Percentiles rank a stretch among this genome's conserved stretches.
These are phyloP conservation scores for Adansonia madagascariensis DNA, from an alignment of 441 rosid species.

Conservation along the genomic window DNA sequence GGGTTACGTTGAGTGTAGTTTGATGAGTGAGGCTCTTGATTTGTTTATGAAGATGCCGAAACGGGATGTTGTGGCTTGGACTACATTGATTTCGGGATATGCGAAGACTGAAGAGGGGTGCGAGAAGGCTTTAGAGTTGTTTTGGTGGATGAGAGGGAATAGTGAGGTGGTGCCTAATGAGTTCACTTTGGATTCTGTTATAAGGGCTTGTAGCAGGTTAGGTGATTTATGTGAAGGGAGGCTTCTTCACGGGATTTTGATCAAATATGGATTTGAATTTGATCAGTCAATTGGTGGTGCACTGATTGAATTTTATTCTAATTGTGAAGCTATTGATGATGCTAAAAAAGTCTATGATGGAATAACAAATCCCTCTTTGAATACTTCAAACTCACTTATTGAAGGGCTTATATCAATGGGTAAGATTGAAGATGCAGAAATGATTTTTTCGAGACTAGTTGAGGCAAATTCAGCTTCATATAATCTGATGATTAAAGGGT, in stretches of 20 bases:
- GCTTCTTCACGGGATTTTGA: slow-evolving; percentile 51
- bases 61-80: slow-evolving; percentile 53
- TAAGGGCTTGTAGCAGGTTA: slow-evolving; percentile 46
- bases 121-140: slow-evolving; percentile 52
- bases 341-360: slow-evolving; percentile 46
- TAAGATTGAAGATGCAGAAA: slow-evolving; percentile 52
- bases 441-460: slow-evolving; percentile 38
- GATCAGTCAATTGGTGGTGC: slow-evolving; percentile 46
- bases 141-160: slow-evolving; percentile 42
- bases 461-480: slow-evolving; percentile 38
- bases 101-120: slow-evolving; percentile 40
- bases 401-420: slow-evolving; percentile 38
- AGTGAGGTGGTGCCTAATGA: slow-evolving; percentile 53
- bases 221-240: slow-evolving; percentile 39
- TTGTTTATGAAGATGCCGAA: slow-evolving; percentile 47
- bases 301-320: slow-evolving; percentile 51
- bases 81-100: slow-evolving; percentile 50
- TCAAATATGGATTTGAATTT: slow-evolving; percentile 49
- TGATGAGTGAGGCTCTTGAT: slow-evolving; percentile 44
- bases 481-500: slow-evolving; percentile 63
- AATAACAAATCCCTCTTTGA: slow-evolving; percentile 36
- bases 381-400: slow-evolving; percentile 50
- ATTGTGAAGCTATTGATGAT: slow-evolving; percentile 43
- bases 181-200: slow-evolving; percentile 53
- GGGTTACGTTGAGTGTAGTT: slow-evolving; percentile 51